phyloP scores from a whole-genome alignment of 345 rosid genomes.

The Euphorbia lathyris region DNA sequence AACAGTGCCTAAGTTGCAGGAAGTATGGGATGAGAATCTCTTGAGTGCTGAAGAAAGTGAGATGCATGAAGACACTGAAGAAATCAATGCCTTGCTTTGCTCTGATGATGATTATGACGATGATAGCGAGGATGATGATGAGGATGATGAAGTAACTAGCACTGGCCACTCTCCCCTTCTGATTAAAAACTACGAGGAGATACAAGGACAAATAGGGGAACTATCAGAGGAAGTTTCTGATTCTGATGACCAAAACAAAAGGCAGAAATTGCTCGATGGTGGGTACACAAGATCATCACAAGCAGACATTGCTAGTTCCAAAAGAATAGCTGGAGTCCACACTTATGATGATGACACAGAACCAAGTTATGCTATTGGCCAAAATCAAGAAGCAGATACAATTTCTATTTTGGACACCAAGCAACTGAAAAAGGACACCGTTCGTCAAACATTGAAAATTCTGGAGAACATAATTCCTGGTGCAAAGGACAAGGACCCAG shows the following conservation, averaged over 20 bases:
- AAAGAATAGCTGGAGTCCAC: background rate
- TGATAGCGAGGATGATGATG: background rate
- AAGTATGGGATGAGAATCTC: constrained; percentile 38
- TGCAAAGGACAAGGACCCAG: constrained; percentile 19
- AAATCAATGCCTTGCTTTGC: constrained; percentile 25
- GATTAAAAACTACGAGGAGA: constrained; percentile 8
- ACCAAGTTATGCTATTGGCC: constrained; percentile 12
- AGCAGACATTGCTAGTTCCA: constrained; percentile 9
- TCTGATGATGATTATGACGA: constrained; percentile 29
- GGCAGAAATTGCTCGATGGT: constrained; percentile 21
- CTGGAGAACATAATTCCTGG: constrained; percentile 24
- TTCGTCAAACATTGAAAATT: constrained; percentile 17
- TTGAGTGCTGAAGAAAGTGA: constrained; percentile 32
- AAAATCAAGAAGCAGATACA: constrained; percentile 29
- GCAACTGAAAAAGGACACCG: constrained; percentile 20
- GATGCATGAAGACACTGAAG: constrained; percentile 27
- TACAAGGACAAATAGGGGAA: constrained; percentile 11
- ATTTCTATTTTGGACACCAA: constrained; percentile 33
- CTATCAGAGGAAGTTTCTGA: constrained; percentile 49
- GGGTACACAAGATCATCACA: constrained; percentile 12
- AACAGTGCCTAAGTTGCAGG: constrained; percentile 23
- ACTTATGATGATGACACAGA: constrained; percentile 26
- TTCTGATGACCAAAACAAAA: constrained; percentile 55
- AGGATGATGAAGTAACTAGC: constrained; percentile 20
- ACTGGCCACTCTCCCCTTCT: constrained; percentile 21